phyloP scores from a whole-genome alignment of 768 basidiomycete genomes.

The Auriscalpium microsporum region DNA sequence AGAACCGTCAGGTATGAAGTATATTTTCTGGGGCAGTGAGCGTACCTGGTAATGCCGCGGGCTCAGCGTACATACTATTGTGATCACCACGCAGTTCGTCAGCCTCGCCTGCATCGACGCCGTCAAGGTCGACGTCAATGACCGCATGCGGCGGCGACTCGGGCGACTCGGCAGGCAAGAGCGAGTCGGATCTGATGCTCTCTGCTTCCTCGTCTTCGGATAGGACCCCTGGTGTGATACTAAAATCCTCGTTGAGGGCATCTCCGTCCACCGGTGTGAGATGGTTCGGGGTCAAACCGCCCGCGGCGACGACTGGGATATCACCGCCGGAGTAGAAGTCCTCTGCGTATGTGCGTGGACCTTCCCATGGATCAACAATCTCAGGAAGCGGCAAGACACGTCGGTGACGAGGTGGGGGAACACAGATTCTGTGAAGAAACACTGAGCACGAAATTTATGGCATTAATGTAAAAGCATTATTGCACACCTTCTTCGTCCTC shows the following conservation, averaged over 20 bases:
- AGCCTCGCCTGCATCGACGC: too few relatives aligned
- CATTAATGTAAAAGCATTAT: background rate
- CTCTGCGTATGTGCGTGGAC: constrained; percentile 31
- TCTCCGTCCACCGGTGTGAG: constrained; percentile 5
- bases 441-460: too few relatives aligned
- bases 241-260: background rate
- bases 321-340: constrained; percentile 41
- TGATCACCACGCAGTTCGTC: too few relatives aligned
- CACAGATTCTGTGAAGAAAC: too few relatives aligned
- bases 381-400: constrained; percentile 14
- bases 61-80: too few relatives aligned
- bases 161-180: background rate
- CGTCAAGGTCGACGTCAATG: background rate
- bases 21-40: too few relatives aligned
- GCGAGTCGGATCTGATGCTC: too few relatives aligned
- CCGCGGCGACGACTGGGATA: background rate
- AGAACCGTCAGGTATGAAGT: too few relatives aligned
- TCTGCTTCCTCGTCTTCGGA: background rate
- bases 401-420: too few relatives aligned
- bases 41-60: too few relatives aligned
- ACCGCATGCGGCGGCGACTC: background rate
- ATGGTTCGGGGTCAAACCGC: constrained; percentile 11
- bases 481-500: constrained; percentile 11
- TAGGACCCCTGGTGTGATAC: constrained; percentile 1
- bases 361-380: constrained; percentile 33